phyloP scores from a whole-genome alignment of 2,329 filamentous ascomycete genomes.

The Coniella vitis region DNA sequence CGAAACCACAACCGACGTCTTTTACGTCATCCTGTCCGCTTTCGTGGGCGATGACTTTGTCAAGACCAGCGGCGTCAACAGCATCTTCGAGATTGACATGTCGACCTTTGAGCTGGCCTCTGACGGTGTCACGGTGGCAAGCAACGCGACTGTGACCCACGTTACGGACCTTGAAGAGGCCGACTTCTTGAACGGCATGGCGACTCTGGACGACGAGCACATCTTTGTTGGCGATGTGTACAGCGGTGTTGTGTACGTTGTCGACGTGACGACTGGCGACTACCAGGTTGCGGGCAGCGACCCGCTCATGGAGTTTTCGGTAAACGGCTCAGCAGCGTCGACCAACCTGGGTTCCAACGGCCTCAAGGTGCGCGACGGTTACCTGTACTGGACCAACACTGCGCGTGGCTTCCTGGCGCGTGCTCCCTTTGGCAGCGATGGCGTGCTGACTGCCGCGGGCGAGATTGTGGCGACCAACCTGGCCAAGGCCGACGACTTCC shows the following conservation, averaged over 20 bases:
- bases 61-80: slow-evolving; percentile 8
- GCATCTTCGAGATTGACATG: slow-evolving; percentile 7
- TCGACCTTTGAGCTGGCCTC: neutral
- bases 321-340: slow-evolving; percentile 3
- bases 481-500: slow-evolving; percentile 7
- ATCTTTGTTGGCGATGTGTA: slow-evolving; percentile 24
- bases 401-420: slow-evolving; percentile 5
- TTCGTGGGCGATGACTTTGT: neutral
- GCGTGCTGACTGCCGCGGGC: neutral
- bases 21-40: slow-evolving; percentile 7
- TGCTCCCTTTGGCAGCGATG: neutral
- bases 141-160: slow-evolving; percentile 4
- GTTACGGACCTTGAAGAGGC: slow-evolving; percentile 13
- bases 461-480: slow-evolving; percentile 2
- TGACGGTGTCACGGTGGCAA: neutral
- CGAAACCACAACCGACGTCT: slow-evolving; percentile 1
- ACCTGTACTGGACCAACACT: slow-evolving; percentile 25
- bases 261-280: slow-evolving; percentile 20
- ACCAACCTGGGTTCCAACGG: slow-evolving; percentile 23
- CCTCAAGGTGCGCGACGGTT: slow-evolving; percentile 20
- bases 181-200: slow-evolving; percentile 22
- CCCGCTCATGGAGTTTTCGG: slow-evolving; percentile 20
- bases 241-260: slow-evolving; percentile 21
- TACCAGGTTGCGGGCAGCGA: slow-evolving; percentile 18
- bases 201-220: slow-evolving; percentile 15